Base-by-base conservation (phyloP, 139 green algal species). In the Volvox reticuliferus region DNA sequence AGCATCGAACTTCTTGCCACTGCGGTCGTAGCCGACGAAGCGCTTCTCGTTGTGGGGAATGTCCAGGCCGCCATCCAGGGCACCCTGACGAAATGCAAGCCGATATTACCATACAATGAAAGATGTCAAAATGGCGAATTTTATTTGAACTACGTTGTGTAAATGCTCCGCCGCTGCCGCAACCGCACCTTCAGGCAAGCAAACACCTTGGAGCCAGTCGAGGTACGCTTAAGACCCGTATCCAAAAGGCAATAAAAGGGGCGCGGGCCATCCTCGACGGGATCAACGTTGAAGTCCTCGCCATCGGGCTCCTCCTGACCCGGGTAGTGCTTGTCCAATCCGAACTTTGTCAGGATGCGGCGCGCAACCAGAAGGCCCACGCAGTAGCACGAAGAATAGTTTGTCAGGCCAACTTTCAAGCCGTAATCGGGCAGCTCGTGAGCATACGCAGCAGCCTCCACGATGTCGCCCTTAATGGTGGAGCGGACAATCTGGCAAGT, bases 11-110 rank as follows among this genome's bases (percentile, higher is more conserved):
- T 95, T 95, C 96, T 99, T 99, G 94, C 87, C 91, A 44, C 98
- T 96, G 19, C 86, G 82, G 92, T 97, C 95, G 92, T 98, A 99
- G 71, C 98, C 98, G 63, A 99, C 97, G 94, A 99, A 99, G 84
- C 98, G 96, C 97, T 99, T 99, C 91, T 99, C 98, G 91, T 96
- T 98, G 97, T 99, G 98, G 68, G 98, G 98, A 84, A 99, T 98
- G 95, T 99, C 96, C 87, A 99, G 94, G 79, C 98, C 98, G 85
- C 98, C 98, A 92, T 99, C 98, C 86, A 98, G 93, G 19, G 98
- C 98, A 90, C 98, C 98, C 97, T 99, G 93, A 79, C 17, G 26
- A 18, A 79, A 79, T 79, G 71, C 21, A 79, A 35, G 24, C 65
- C 65, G 65, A 2, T 28, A 79, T 36, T 79, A 79, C n/a, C n/a